Conservation (phyloP, 495 filamentous ascomycete genomes). For the Lasiosphaeria miniovina region DNA sequence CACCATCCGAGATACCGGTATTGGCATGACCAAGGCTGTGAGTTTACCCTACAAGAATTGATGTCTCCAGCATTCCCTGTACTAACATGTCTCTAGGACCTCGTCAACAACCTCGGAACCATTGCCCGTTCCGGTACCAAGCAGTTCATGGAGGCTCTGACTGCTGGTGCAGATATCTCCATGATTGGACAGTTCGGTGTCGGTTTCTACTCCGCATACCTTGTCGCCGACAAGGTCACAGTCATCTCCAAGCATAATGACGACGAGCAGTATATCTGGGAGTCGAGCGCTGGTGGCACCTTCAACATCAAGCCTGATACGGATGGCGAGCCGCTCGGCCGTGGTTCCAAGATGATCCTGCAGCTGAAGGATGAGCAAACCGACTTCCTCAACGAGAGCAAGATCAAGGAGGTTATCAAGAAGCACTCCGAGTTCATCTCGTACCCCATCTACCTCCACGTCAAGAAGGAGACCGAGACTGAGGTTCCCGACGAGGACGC, state of each 20-base stretch:
- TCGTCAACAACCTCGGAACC: slow-evolving; percentile 99
- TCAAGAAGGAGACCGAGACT: slow-evolving; percentile 97
- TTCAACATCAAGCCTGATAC: slow-evolving; percentile 92
- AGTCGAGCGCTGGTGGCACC: slow-evolving; percentile 94
- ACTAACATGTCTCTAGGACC: slow-evolving; percentile 58
- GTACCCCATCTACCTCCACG: slow-evolving; percentile 99
- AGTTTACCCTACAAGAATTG: slow-evolving; percentile 39
- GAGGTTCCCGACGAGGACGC: slow-evolving; percentile 98
- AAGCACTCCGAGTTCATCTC: slow-evolving; percentile 99
- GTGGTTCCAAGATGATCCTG: slow-evolving; percentile 96
- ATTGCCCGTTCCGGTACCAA: slow-evolving; percentile 99
- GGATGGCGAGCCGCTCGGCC: slow-evolving; percentile 84
- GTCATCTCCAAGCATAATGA: slow-evolving; percentile 98
- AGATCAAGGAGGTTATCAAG: slow-evolving; percentile 99
- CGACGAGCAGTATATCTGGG: slow-evolving; percentile 99
- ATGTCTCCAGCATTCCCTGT: background rate
- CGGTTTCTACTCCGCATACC: slow-evolving; percentile 99
- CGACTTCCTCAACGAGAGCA: slow-evolving; percentile 97
- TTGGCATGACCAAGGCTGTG: slow-evolving; percentile 99
- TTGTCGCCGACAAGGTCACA: slow-evolving; percentile 94
- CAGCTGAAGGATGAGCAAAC: slow-evolving; percentile 98
- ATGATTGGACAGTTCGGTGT: slow-evolving; percentile 99
- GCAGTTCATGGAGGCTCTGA: slow-evolving; percentile 99
- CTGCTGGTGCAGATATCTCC: slow-evolving; percentile 97
- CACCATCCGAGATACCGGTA: slow-evolving; percentile 94